These are phyloP conservation scores for Dioscorea cayenensis DNA, from an alignment of 116 monocot genomes.

Conservation along the genomic window DNA sequence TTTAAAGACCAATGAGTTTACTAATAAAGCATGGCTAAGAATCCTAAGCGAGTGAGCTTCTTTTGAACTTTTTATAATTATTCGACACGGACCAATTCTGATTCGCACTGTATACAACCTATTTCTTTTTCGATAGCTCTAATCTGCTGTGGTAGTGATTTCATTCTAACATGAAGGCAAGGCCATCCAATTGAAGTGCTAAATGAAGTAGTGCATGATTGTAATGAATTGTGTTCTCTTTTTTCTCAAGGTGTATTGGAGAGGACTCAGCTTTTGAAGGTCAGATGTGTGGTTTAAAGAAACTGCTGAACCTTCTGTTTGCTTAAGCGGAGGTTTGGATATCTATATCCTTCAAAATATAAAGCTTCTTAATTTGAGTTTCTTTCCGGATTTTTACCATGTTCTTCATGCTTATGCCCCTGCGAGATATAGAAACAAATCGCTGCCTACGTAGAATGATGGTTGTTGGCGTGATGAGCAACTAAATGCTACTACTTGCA, in stretches of 20 bases:
- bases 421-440: conserved; percentile 74
- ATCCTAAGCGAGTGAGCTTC: no score
- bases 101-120: no score
- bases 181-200: no score
- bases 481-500: conserved; percentile 70
- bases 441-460: conserved; percentile 70
- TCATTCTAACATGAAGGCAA: no score
- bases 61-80: no score
- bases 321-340: conserved; percentile 55
- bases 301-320: conserved; percentile 67
- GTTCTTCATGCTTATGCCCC: background rate
- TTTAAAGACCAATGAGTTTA: no score
- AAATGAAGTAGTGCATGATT: background rate
- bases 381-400: background rate
- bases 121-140: background rate
- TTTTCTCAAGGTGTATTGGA: conserved; percentile 53
- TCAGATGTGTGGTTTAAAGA: conserved; percentile 85
- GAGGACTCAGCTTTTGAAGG: conserved; percentile 68
- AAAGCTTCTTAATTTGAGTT: background rate
- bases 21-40: no score
- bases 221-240: background rate
- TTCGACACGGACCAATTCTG: no score
- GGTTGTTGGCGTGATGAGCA: conserved; percentile 64
- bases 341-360: background rate
- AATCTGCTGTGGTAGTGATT: background rate